A percentile compares a stretch with the other conserved stretches of the same genome.
Conservation (phyloP, 352 stramenopile species). For the Discostella stelligera region DNA sequence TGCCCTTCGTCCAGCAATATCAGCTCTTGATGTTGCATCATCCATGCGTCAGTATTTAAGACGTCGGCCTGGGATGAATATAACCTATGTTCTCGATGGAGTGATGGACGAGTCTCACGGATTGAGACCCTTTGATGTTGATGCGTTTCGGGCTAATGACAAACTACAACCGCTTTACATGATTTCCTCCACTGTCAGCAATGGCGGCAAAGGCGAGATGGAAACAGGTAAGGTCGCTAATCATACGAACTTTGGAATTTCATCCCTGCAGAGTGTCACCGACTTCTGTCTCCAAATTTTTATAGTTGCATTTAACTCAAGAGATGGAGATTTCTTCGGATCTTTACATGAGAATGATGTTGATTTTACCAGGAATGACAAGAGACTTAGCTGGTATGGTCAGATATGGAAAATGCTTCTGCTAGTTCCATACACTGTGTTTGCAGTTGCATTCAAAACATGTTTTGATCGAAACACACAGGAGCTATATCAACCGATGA, state of each 20-base stretch:
- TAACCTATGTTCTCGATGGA: constrained; percentile 64
- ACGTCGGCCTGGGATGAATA: constrained; percentile 60
- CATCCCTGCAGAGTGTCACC: not conserved
- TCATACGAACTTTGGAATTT: not conserved
- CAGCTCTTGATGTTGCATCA: constrained; percentile 43
- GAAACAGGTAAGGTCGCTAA: not conserved
- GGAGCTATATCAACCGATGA: constrained; percentile 8
- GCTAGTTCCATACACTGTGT: constrained; percentile 24
- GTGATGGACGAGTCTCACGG: constrained; percentile 59
- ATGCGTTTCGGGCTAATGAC: constrained; percentile 64
- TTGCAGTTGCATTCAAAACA: constrained; percentile 16
- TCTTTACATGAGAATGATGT: constrained; percentile 13
- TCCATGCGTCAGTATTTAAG: constrained; percentile 48
- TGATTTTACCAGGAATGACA: constrained; percentile 3
- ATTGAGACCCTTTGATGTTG: constrained; percentile 68
- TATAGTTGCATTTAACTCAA: constrained; percentile 41
- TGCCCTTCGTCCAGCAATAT: constrained; percentile 31
- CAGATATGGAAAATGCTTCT: constrained; percentile 30
- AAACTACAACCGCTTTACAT: constrained; percentile 58
- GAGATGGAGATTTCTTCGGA: constrained; percentile 48
- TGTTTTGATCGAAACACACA: constrained; percentile 11
- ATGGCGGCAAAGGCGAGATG: constrained; percentile 26
- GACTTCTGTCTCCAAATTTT: not conserved
- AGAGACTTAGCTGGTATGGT: constrained; percentile 18
- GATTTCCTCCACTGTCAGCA: constrained; percentile 50